Percentiles rank a stretch among this genome's conserved stretches.
Conservation (phyloP, 179 eudicot species). For the Amaranthus tricolor region DNA sequence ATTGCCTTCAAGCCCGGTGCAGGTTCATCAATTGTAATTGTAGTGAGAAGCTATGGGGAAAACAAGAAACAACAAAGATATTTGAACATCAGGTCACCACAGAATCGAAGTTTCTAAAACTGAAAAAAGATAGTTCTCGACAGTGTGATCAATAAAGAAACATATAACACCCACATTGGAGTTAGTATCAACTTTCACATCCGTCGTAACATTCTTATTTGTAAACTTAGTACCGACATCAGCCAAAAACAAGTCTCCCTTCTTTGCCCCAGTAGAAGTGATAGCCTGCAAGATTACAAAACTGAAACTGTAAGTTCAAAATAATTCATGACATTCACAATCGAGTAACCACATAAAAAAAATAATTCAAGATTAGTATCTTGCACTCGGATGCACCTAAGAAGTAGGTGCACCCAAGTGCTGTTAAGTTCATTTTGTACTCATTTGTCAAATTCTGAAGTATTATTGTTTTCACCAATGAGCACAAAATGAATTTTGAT, state of each 20-base stretch:
- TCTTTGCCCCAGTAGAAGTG: constrained; percentile 72
- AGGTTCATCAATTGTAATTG: constrained; percentile 80
- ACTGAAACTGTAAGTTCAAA: background rate
- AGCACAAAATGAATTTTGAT: too few relatives aligned
- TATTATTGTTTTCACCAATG: too few relatives aligned
- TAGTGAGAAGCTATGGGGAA: constrained; percentile 55
- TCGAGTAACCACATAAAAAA: too few relatives aligned
- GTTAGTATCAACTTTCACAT: constrained; percentile 83
- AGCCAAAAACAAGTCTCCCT: constrained; percentile 74
- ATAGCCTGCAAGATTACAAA: constrained; percentile 52
- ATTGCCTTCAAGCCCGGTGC: constrained; percentile 92
- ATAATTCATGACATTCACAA: background rate
- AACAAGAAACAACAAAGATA: background rate
- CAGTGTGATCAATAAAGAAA: background rate
- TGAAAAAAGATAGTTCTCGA: too few relatives aligned
- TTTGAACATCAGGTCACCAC: background rate
- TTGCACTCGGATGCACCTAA: too few relatives aligned
- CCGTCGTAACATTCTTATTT: constrained; percentile 84
- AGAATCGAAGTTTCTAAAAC: background rate
- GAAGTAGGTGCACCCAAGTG: too few relatives aligned
- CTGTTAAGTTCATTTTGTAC: too few relatives aligned
- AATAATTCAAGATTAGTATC: background rate
- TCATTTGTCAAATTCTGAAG: too few relatives aligned
- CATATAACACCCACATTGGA: constrained; percentile 62
- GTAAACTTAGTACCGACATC: constrained; percentile 74